Percentiles rank a stretch among this genome's conserved stretches.
phyloP scores from a whole-genome alignment of 257 asterid genomes.

The Solanum chilense region DNA sequence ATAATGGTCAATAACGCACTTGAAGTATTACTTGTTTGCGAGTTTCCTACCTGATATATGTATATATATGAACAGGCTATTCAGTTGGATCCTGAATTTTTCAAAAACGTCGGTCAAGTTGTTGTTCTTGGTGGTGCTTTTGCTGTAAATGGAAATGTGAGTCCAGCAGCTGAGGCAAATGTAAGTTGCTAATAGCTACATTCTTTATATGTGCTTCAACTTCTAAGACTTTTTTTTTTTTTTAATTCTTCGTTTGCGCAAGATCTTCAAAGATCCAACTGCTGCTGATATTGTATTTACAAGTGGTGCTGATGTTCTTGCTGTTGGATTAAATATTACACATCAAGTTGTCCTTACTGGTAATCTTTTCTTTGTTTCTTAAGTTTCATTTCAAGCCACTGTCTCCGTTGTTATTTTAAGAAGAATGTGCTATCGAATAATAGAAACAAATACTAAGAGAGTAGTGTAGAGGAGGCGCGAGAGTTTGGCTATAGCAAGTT shows the following conservation, averaged over 20 bases:
- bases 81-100: conserved; percentile 66
- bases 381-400: background rate
- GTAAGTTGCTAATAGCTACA: conserved; percentile 25
- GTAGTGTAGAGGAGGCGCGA: background rate
- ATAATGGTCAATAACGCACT: background rate
- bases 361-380: conserved; percentile 2
- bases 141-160: conserved; percentile 91
- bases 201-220: background rate
- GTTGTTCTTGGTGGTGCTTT: conserved; percentile 94
- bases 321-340: conserved; percentile 74
- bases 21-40: background rate
- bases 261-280: background rate
- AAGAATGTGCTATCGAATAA: background rate
- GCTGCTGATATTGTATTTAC: conserved; percentile 96
- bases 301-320: conserved; percentile 88
- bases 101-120: conserved; percentile 62
- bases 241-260: background rate
- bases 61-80: conserved; percentile 52
- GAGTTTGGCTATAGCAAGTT: background rate
- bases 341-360: conserved; percentile 92
- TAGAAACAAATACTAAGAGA: background rate
- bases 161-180: conserved; percentile 99
- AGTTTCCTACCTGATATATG: background rate
- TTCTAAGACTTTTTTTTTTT: background rate
- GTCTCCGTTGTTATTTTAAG: background rate